Evolutionary conservation across 2,329 filamentous ascomycete genomes (phyloP).

Genomic region (Blumeria hordei): DNA sequence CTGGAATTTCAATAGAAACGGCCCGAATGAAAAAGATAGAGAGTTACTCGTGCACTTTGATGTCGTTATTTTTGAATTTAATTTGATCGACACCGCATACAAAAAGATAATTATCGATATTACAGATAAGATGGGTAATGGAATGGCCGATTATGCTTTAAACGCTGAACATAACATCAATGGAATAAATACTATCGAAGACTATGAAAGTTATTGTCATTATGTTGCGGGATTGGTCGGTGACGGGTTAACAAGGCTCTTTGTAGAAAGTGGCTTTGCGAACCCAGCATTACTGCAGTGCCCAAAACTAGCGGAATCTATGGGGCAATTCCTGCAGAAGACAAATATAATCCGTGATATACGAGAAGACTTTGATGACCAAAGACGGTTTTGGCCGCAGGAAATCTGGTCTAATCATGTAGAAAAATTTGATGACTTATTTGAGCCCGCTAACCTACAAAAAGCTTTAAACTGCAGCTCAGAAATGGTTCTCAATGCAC

Average conservation of each 20-base stretch:
- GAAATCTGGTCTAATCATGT: constrained; percentile 97
- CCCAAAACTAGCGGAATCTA: constrained; percentile 67
- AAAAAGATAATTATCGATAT: constrained; percentile 77
- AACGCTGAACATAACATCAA: constrained; percentile 62
- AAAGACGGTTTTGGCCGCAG: constrained; percentile 78
- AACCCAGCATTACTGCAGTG: constrained; percentile 64
- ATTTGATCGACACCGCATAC: constrained; percentile 68
- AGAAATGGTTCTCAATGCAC: constrained; percentile 79
- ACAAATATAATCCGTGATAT: constrained; percentile 97
- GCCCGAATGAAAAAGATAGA: constrained; percentile 79
- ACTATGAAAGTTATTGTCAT: constrained; percentile 94
- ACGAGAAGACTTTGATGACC: constrained; percentile 69
- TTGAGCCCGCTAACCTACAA: constrained; percentile 54
- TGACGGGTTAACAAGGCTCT: constrained; percentile 73
- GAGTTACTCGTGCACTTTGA: constrained; percentile 85
- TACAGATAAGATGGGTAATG: constrained; percentile 83
- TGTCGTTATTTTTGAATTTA: constrained; percentile 63
- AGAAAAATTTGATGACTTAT: constrained; percentile 68
- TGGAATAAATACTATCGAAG: constrained; percentile 58
- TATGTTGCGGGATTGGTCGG: constrained; percentile 98
- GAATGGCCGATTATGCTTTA: constrained; percentile 87
- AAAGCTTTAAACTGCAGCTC: constrained; percentile 67
- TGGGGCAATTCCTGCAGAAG: constrained; percentile 95
- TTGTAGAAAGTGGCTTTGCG: constrained; percentile 66
- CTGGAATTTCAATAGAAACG: constrained; percentile 74